Evolutionary conservation across 768 basidiomycete species (phyloP), one percentile per base, ranked within the genome.

Genomic region (Trametes cinnabarina): DNA sequence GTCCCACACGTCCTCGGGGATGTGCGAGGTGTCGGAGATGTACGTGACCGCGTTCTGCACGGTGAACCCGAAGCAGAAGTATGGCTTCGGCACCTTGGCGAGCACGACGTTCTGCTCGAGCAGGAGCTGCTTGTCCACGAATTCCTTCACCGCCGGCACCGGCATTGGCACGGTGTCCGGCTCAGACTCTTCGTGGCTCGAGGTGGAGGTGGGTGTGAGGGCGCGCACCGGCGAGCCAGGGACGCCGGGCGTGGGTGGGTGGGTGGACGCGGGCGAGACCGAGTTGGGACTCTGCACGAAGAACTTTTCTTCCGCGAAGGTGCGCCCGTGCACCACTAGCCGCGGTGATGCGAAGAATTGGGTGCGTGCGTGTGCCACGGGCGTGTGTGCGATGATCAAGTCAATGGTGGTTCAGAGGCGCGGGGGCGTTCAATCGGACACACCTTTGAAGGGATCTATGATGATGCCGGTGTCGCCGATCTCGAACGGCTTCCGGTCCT

Each of bases 21-120:
- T 89, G 63, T 81, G 73, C 9, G 88, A 91, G 40, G 87, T 89
- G 69, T 97, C 94, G 25, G 88, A 87, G 58, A 96, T 78, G 73
- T 95, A 95, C 14, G 84, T 76, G 44, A 95, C 72, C 28, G 79
- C 72, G 34, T 86, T 75, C 64, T 86, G 81, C 44, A 90, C 76
- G 66, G 82, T 78, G 74, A 91, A 91, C 26, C 86, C 89, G 65
- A 86, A 79, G 66, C 82, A 86, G 48, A 82, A 66, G 67, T 85
- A 88, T 2, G 87, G 87, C n/a, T 73, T 72, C 17, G 84, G 76
- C 25, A 68, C 62, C 30, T 73, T 6, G 30, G 30, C 30, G 30
- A 32, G 1, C 7, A 32, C 30, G 30, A 32, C 30, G 30, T 32
- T 39, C 37, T 39, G 11, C 37, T 39, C 37, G 9, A 39, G 14